These are phyloP conservation scores for Psilocybe azurescens DNA, from an alignment of 768 basidiomycete genomes.

Conservation along the genomic window DNA sequence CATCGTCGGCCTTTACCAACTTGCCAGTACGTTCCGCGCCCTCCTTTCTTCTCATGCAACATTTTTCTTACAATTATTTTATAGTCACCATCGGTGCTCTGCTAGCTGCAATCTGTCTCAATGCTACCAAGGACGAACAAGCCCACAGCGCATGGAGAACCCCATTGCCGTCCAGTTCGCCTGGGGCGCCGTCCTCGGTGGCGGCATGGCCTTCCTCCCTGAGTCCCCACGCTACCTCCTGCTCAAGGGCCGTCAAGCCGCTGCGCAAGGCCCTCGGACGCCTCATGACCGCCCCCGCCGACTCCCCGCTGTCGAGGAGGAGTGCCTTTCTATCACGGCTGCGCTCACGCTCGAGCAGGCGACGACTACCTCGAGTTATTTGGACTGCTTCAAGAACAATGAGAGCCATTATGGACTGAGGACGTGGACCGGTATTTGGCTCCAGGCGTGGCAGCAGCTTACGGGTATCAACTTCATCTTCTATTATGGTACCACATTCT, in stretches of 20 bases:
- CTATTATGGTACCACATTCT: constrained; percentile 48
- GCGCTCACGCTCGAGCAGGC: constrained; percentile 66
- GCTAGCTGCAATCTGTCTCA: constrained; percentile 67
- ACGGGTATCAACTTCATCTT: constrained; percentile 69
- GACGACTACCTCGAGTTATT: constrained; percentile 58
- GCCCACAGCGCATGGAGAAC: constrained; percentile 53
- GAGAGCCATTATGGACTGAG: constrained; percentile 66
- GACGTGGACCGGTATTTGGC: constrained; percentile 76
- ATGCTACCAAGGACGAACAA: constrained; percentile 63
- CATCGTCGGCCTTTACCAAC: constrained; percentile 69
- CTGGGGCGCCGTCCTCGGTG: constrained; percentile 74
- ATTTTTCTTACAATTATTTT: background rate
- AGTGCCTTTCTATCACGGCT: constrained; percentile 48
- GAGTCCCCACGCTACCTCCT: constrained; percentile 71
- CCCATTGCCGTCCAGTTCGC: constrained; percentile 80
- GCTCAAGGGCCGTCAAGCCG: constrained; percentile 62
- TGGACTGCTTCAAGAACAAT: constrained; percentile 59
- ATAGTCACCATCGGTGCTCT: constrained; percentile 71
- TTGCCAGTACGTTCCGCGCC: constrained; percentile 41
- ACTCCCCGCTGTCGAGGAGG: constrained; percentile 59
- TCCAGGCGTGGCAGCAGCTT: constrained; percentile 64
- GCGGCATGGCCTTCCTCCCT: constrained; percentile 55
- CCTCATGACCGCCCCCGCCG: constrained; percentile 56
- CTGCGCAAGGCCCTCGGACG: constrained; percentile 62
- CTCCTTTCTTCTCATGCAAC: background rate